A percentile compares a stretch with the other conserved stretches of the same genome.
phyloP scores from a whole-genome alignment of 2,329 filamentous ascomycete species.

The Didymosphaeria variabile region DNA sequence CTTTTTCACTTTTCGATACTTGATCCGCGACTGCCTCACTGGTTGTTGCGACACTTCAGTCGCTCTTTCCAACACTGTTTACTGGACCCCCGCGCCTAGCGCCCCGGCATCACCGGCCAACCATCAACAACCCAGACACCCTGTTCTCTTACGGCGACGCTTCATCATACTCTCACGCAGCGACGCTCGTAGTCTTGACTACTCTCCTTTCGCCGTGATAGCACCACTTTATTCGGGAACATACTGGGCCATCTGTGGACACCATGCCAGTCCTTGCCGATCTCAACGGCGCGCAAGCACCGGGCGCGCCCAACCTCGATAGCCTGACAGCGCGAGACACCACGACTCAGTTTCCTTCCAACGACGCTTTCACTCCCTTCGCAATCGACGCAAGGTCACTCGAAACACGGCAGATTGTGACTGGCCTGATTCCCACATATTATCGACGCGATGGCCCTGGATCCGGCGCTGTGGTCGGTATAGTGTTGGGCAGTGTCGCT shows the following conservation, averaged over 20 bases:
- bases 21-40: constrained; percentile 13
- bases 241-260: not conserved
- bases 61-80: constrained; percentile 21
- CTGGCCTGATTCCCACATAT: constrained; percentile 66
- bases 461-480: constrained; percentile 68
- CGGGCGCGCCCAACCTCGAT: constrained; percentile 26
- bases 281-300: constrained; percentile 28
- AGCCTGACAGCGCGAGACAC: constrained; percentile 31
- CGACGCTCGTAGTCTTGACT: constrained; percentile 19
- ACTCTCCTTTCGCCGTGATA: constrained; percentile 7
- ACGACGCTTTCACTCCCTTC: constrained; percentile 20
- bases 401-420: constrained; percentile 30
- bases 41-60: not conserved
- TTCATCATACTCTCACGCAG: constrained; percentile 21
- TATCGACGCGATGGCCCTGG: constrained; percentile 65
- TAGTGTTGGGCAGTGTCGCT: constrained; percentile 64
- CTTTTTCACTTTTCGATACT: constrained; percentile 16
- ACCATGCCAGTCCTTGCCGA: constrained; percentile 42
- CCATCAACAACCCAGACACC: constrained; percentile 22
- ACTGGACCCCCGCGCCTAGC: constrained; percentile 29
- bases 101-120: constrained; percentile 33
- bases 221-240: constrained; percentile 3
- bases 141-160: constrained; percentile 19
- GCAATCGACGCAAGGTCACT: constrained; percentile 24
- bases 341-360: constrained; percentile 22